These are phyloP conservation scores for Penicillium flavigenum DNA, from an alignment of 495 filamentous ascomycete species.

Conservation along the genomic window DNA sequence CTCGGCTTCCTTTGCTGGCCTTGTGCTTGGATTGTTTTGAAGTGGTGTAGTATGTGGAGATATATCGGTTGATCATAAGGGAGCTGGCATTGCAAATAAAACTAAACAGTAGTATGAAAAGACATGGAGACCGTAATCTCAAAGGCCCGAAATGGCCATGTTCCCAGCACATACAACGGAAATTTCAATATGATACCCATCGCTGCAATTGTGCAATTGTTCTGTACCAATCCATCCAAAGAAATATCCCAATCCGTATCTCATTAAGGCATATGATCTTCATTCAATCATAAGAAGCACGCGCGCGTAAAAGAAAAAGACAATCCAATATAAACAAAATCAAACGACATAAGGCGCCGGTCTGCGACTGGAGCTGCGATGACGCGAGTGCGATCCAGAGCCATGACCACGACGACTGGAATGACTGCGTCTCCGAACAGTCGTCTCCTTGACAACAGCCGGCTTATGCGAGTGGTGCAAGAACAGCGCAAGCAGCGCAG, in stretches of 20 bases:
- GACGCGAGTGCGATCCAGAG: conserved; percentile 27
- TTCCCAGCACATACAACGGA: neutral
- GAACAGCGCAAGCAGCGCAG: conserved; percentile 58
- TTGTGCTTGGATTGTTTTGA: neutral
- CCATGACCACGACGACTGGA: conserved; percentile 39
- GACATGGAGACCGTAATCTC: neutral
- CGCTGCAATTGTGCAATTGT: neutral
- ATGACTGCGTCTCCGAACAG: conserved; percentile 45
- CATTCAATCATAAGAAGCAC: conserved; percentile 8
- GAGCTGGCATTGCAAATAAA: neutral
- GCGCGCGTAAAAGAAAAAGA: neutral
- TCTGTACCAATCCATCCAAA: neutral
- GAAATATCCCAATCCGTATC: conserved; percentile 1
- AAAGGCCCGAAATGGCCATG: neutral
- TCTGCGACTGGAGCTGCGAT: conserved; percentile 39
- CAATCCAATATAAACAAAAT: neutral
- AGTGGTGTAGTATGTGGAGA: neutral
- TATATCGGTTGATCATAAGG: neutral
- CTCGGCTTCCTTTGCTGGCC: neutral
- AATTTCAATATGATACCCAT: neutral
- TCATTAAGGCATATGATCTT: conserved; percentile 11
- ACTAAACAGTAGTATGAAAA: neutral
- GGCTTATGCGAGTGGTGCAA: conserved; percentile 46
- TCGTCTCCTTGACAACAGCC: conserved; percentile 45
- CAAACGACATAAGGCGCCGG: conserved; percentile 42